phyloP scores from a whole-genome alignment of 805 yeast species.

The Candida mattraensis region DNA sequence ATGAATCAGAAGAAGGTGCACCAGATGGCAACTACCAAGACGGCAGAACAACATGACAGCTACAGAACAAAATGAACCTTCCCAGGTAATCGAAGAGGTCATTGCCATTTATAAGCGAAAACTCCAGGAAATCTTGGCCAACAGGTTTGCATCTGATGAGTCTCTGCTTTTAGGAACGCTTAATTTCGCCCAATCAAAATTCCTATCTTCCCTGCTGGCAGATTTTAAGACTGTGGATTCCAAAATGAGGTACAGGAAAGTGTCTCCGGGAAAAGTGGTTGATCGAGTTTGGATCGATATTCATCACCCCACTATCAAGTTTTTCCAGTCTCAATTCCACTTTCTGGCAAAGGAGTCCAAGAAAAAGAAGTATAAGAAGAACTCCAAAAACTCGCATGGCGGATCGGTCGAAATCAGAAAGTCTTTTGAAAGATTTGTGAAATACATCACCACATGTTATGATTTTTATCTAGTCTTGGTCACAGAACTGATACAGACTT shows the following conservation, averaged over 20 bases:
- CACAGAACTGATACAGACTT: constrained; percentile 39
- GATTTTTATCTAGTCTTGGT: constrained; percentile 49
- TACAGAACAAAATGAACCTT: constrained; percentile 4
- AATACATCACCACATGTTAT: constrained; percentile 45
- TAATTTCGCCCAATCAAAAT: constrained; percentile 48
- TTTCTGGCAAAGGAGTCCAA: constrained; percentile 19
- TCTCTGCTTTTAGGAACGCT: constrained; percentile 49
- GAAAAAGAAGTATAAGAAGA: constrained; percentile 20
- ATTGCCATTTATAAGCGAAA: constrained; percentile 27
- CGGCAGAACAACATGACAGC: too few relatives aligned
- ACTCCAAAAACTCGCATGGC: constrained; percentile 9
- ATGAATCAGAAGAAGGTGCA: too few relatives aligned
- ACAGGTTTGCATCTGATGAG: constrained; percentile 35
- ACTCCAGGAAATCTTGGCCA: constrained; percentile 32
- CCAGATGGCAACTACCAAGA: too few relatives aligned
- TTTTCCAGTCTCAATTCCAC: constrained; percentile 44
- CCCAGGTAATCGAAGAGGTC: constrained; percentile 19
- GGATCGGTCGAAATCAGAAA: constrained; percentile 55
- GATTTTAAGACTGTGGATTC: constrained; percentile 25
- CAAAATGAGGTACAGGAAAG: neutral
- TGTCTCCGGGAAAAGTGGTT: constrained; percentile 35
- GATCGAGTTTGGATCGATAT: constrained; percentile 60
- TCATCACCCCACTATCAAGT: constrained; percentile 63
- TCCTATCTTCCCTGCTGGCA: constrained; percentile 42
- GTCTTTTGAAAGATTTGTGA: constrained; percentile 50